A percentile compares a stretch with the other conserved stretches of the same genome.
phyloP scores from a whole-genome alignment of 2,329 filamentous ascomycete genomes.

The Moelleriella libera region DNA sequence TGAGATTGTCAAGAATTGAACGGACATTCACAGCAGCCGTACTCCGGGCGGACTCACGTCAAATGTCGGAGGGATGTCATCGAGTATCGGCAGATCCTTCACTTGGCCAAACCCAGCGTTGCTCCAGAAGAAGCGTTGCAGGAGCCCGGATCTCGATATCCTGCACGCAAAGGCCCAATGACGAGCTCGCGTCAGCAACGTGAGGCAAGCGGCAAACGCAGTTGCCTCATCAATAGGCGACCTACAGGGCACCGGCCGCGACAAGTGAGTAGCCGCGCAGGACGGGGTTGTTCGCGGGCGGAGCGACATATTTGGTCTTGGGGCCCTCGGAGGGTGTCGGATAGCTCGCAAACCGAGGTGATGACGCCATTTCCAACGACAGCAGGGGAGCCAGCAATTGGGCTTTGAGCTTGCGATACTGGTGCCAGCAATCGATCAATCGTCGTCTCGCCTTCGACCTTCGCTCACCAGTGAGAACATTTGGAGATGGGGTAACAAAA shows the following conservation, averaged over 20 bases:
- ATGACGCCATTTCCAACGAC: slow-evolving; percentile 1
- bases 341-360: slow-evolving; percentile 24
- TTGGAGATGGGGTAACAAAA: too few relatives aligned
- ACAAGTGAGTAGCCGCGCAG: slow-evolving; percentile 50
- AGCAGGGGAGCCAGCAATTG: neutral
- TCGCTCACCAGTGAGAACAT: too few relatives aligned
- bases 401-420: too few relatives aligned
- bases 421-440: too few relatives aligned
- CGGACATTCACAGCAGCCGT: neutral
- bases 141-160: slow-evolving; percentile 40
- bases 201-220: neutral
- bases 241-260: slow-evolving; percentile 5
- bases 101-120: slow-evolving; percentile 46
- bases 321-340: slow-evolving; percentile 21
- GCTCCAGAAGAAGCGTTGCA: slow-evolving; percentile 54
- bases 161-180: slow-evolving; percentile 18
- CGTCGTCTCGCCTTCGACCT: too few relatives aligned
- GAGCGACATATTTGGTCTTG: slow-evolving; percentile 19
- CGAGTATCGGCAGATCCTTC: slow-evolving; percentile 30
- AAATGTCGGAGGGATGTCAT: slow-evolving; percentile 28
- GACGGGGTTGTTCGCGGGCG: slow-evolving; percentile 48
- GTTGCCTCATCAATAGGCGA: neutral
- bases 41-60: slow-evolving; percentile 21
- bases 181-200: too few relatives aligned
- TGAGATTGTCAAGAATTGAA: neutral